A percentile compares a stretch with the other conserved stretches of the same genome.
Conservation (phyloP, 78 protist species). For the Emiliania huxleyi region DNA sequence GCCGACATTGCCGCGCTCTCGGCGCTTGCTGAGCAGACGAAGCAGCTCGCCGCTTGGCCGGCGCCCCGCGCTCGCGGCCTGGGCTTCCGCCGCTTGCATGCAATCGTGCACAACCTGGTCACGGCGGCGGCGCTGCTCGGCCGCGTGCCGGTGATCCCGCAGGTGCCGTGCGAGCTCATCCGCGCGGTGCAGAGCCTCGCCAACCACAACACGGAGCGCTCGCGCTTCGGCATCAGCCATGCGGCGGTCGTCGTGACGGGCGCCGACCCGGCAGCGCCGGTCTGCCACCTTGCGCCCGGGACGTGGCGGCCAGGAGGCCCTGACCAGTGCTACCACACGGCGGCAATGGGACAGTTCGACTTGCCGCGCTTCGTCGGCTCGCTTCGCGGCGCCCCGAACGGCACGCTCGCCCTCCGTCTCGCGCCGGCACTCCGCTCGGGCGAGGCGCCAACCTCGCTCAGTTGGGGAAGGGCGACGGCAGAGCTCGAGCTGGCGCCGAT, state of each 20-base stretch:
- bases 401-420: not conserved
- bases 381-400: not conserved
- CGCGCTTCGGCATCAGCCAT: not conserved
- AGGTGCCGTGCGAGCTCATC: not conserved
- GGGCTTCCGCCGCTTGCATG: not conserved
- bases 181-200: not conserved
- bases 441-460: not conserved
- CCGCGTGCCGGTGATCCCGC: not conserved
- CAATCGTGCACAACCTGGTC: not conserved
- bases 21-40: not conserved
- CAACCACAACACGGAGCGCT: too few relatives aligned
- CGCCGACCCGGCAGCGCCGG: not conserved
- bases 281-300: not conserved
- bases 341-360: not conserved
- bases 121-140: not conserved
- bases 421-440: not conserved
- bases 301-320: slow-evolving; percentile 13
- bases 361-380: not conserved
- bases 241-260: not conserved
- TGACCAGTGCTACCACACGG: not conserved
- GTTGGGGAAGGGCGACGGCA: not conserved
- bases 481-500: not conserved
- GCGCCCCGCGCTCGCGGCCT: not conserved
- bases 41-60: not conserved
- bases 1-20: not conserved